Evolutionary conservation across 2,329 filamentous ascomycete genomes (phyloP), one percentile per base, ranked within the genome.

Genomic region (Dactylellina leptospora): DNA sequence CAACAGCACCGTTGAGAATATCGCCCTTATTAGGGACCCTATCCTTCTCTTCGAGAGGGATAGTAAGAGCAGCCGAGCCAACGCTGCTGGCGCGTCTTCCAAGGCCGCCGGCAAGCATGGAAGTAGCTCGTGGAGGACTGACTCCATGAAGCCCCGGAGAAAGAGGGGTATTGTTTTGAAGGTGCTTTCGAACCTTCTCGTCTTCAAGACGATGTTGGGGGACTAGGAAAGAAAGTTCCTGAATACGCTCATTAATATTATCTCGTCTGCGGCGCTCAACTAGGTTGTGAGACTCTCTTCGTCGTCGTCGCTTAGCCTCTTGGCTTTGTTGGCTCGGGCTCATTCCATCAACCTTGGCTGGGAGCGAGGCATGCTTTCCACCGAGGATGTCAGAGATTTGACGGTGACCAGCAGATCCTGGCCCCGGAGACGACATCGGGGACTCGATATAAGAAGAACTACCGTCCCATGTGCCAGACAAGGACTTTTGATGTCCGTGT

Each of bases 21-120:
- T 99, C 95, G 51, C 95, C 95, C 82, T 99, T 99, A 84, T 97
- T 97, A 4, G 95, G 95, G 0, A 95, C 95, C 79, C 97, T 97
- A 82, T 99, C 95, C 80, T 97, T 97, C 76, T 97, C 95, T 77
- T 99, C 95, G 33, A 96, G 86, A 0, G 95, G 93, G 27, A 97
- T 85, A 11, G 93, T 92, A 75, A 93, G 93, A 4, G 88, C 84
- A 4, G 80, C 81, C 23, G 71, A 23, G 48, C 68, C 68, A n/a
- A 83, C 84, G 56, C 88, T 87, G 28, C 89, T 87, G 27, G 92
- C 92, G 74, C 93, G 88, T 74, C 92, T 87, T 40, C 91, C 92
- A 74, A 88, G 90, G 22, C 91, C 91, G 13, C 92, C 92, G 55
- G 92, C 93, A 61, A 97, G 85, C 44, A 95, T 87, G 0, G 93